Base-by-base conservation (phyloP, 2,329 filamentous ascomycete genomes). In the Claviceps lovelessii region DNA sequence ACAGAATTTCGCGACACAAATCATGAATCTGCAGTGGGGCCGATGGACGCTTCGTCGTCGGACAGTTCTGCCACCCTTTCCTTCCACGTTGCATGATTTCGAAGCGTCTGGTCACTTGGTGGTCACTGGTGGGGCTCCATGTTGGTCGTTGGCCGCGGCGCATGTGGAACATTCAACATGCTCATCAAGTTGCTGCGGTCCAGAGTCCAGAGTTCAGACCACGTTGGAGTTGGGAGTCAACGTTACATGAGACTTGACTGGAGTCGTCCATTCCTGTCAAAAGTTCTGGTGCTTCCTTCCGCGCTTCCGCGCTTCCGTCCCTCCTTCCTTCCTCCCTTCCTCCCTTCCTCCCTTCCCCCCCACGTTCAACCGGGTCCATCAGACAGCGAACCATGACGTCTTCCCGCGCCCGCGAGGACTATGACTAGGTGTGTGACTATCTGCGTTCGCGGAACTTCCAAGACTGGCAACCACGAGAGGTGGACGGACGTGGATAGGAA, bases 191-290 rank as follows among this genome's bases (percentile, higher is more conserved):
- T 41, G 37, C 37, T 17, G 10, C 15, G 37, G 37, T 15, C 37
- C 37, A 17, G 37, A 39, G 11, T 39, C 37, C 37, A 39, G 5
- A 41, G 39, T 41, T 17, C 39, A 41, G 15, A 41, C 15, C 15
- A 41, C 15, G 39, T n/a, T 41, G 39, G 39, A n/a, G 39, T n/a
- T 41, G 39, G 39, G 39, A 57, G 56, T 58, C 56, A 58, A 58
- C 57, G 57, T 58, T 58, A 56, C 57, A 58, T 58, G 54, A 28
- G 35, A 6, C 47, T 33, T 7, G 29, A 33, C 17, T 15, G 29
- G 29, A 48, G 46, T 19, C 23, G 46, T 19, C 23, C 45, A 31
- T 47, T 47, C 45, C 23, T 15, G 13, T 31, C 45, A 5, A 5
- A 33, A 5, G 29, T n/a, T 9, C 45, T 31, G 42, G 19, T 45